These are phyloP conservation scores for Saturnispora kantuleensis DNA, from an alignment of 805 yeast species.

Conservation along the genomic window DNA sequence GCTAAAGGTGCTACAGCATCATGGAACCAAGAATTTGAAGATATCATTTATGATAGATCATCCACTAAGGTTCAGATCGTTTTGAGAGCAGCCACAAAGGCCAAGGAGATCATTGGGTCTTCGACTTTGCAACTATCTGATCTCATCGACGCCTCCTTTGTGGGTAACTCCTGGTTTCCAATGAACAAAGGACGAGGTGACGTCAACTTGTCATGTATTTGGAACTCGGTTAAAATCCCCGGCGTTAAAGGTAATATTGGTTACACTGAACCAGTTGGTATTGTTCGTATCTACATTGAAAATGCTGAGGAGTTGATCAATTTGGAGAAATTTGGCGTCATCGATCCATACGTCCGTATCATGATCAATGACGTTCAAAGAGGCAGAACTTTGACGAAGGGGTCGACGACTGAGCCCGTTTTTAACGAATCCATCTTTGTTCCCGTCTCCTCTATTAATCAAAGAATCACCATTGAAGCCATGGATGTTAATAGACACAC, in stretches of 20 bases:
- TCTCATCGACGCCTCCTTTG: constrained; percentile 66
- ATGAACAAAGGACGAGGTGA: constrained; percentile 64
- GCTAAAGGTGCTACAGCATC: constrained; percentile 56
- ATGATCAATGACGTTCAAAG: constrained; percentile 66
- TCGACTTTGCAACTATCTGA: constrained; percentile 50
- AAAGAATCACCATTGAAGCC: constrained; percentile 73
- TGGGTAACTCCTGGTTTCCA: constrained; percentile 70
- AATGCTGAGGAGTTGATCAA: constrained; percentile 70
- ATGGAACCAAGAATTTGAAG: constrained; percentile 50
- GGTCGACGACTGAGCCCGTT: constrained; percentile 64
- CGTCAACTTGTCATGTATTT: constrained; percentile 53
- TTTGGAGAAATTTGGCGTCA: constrained; percentile 79
- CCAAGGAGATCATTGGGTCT: constrained; percentile 48
- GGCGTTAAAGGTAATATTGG: constrained; percentile 65
- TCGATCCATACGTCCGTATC: constrained; percentile 85
- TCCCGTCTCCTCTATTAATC: constrained; percentile 75
- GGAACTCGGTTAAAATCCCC: constrained; percentile 78
- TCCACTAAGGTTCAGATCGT: constrained; percentile 59
- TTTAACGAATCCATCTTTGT: constrained; percentile 80
- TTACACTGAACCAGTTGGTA: constrained; percentile 93
- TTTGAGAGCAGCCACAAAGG: constrained; percentile 52
- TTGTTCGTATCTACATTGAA: constrained; percentile 60
- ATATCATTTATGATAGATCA: constrained; percentile 61
- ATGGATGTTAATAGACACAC: constrained; percentile 80
- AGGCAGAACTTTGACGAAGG: constrained; percentile 65